Evolutionary conservation across 2,329 filamentous ascomycete species (phyloP).

Genomic region (Aurifilum marmelostoma): DNA sequence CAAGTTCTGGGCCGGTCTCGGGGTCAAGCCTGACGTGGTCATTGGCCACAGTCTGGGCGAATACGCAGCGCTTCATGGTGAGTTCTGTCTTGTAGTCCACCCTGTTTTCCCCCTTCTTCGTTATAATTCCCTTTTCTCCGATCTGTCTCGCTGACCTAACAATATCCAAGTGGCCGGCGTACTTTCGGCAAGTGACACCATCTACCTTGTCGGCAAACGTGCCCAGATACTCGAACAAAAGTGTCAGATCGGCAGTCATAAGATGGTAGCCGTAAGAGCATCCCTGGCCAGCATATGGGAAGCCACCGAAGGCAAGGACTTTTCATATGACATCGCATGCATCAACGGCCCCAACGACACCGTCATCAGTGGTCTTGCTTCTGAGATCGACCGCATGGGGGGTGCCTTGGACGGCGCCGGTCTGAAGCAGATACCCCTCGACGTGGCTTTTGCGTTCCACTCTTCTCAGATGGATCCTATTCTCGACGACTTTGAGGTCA

Average conservation of each 20-base stretch:
- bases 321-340: constrained; percentile 54
- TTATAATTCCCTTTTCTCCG: not conserved
- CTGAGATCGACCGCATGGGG: constrained; percentile 46
- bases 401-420: constrained; percentile 21
- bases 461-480: constrained; percentile 45
- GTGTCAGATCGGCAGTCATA: constrained; percentile 47
- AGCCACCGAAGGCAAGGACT: constrained; percentile 30
- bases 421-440: constrained; percentile 41
- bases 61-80: constrained; percentile 64
- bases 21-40: constrained; percentile 47
- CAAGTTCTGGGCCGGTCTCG: constrained; percentile 48
- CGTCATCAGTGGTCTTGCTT: constrained; percentile 57
- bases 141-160: not conserved
- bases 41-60: constrained; percentile 66
- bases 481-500: constrained; percentile 50
- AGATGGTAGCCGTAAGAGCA: constrained; percentile 42
- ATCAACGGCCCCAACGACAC: constrained; percentile 66
- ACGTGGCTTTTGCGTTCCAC: constrained; percentile 43
- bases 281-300: constrained; percentile 33
- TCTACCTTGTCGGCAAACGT: constrained; percentile 64
- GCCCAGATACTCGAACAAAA: constrained; percentile 58
- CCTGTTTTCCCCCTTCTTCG: not conserved
- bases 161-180: constrained; percentile 57
- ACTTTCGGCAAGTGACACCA: constrained; percentile 60
- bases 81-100: not conserved